Evolutionary conservation across 148 eudicot species (phyloP), one percentile per base, ranked within the genome.

Genomic region (Dysphania ambrosioides): DNA sequence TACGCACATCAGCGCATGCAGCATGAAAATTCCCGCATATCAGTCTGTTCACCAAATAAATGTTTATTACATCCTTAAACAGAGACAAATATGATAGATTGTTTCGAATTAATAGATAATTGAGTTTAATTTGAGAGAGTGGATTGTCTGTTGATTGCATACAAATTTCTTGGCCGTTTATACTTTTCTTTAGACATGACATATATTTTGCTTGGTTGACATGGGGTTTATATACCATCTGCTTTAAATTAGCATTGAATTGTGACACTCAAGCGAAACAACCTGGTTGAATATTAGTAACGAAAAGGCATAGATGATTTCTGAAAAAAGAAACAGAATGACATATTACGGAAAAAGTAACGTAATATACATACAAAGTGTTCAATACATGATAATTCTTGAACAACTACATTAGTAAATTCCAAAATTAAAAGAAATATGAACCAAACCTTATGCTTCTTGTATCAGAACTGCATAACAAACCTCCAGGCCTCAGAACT

Each of bases 401-500:
- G 70, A 16, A 44, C 7, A 11, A 35, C 68, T 61, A 74, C 62
- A 60, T 68, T 27, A 21, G 55, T 47, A 29, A 57, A 6, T 55
- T 32, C 32, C 27, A n/a, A n/a, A n/a, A 64, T 47, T 38, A 56
- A n/a, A 61, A 53, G 16, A 66, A 68, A 31, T 26, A 11, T 15
- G 53, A 66, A 44, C 16, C 49, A 63, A 70, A 15, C 58, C 72
- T 88, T 92, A 75, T 95, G 91, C 77, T 95, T 95, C 86, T 89
- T 95, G 82, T 95, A 90, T 84, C 99, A 87, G 82, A 95, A 96
- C 82, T 96, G 97, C 87, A 92, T 75, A 96, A 66, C 84, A 96
- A 86, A 32, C 99, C 99, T 5, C 99, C 99, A 0, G 99, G 99
- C 79, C 99, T 90, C 26, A 96, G 80, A 61, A 96, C 75, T 36